Percentiles rank a stretch among this genome's conserved stretches.
Evolutionary conservation across 768 basidiomycete genomes (phyloP).

Genomic region (Mycena floridula): DNA sequence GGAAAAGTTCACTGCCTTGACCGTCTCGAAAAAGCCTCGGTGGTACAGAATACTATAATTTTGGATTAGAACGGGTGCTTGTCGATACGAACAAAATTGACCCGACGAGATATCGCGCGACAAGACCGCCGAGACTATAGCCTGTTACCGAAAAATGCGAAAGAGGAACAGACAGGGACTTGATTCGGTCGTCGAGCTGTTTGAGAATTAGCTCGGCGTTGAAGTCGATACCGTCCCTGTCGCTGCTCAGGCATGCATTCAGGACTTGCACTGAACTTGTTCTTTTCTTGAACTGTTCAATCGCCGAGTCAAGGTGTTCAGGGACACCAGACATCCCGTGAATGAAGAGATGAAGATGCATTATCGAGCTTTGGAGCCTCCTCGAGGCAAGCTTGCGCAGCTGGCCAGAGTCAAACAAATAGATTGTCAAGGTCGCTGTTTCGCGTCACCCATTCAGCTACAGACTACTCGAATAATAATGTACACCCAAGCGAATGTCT

Average conservation of each 20-base stretch:
- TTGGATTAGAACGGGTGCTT: neutral
- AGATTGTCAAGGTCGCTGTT: too few relatives aligned
- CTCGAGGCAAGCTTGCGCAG: too few relatives aligned
- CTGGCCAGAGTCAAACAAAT: too few relatives aligned
- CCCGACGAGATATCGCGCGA: slow-evolving; percentile 31
- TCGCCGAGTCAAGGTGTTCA: slow-evolving; percentile 16
- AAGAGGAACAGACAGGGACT: slow-evolving; percentile 16
- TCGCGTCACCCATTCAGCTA: too few relatives aligned
- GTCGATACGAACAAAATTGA: slow-evolving; percentile 5
- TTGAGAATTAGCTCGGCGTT: slow-evolving; percentile 22
- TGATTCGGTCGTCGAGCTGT: slow-evolving; percentile 17
- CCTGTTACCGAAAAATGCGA: slow-evolving; percentile 22
- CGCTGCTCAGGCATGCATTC: slow-evolving; percentile 15
- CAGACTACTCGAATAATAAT: too few relatives aligned
- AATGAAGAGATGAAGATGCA: slow-evolving; percentile 18
- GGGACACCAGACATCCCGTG: slow-evolving; percentile 25
- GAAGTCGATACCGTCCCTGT: slow-evolving; percentile 28
- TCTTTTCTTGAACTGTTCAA: slow-evolving; percentile 10
- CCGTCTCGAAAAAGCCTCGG: slow-evolving; percentile 25
- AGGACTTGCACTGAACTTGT: slow-evolving; percentile 18
- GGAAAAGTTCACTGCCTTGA: slow-evolving; percentile 29
- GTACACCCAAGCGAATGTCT: too few relatives aligned
- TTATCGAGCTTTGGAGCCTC: too few relatives aligned
- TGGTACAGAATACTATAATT: slow-evolving; percentile 14
- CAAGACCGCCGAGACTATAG: slow-evolving; percentile 32